Evolutionary conservation across 345 rosid species (phyloP).

Genomic region (Populus euphratica): DNA sequence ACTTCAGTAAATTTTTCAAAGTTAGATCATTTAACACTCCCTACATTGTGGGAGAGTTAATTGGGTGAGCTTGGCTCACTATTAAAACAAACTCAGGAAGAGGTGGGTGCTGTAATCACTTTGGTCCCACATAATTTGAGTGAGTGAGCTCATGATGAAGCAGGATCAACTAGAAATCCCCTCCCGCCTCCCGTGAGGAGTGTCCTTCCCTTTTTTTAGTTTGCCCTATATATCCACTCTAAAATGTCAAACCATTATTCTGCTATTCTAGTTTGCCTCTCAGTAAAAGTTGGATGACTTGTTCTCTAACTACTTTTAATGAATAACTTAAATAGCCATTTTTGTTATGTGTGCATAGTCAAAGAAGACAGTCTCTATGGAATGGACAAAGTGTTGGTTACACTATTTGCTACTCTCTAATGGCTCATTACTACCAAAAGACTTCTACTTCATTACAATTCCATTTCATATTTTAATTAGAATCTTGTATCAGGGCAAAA

Average conservation of each 20-base stretch:
- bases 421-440: background rate
- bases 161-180: background rate
- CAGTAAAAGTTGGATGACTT: background rate
- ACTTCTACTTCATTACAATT: background rate
- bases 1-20: background rate
- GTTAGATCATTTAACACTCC: background rate
- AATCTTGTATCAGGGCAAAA: background rate
- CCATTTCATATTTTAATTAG: background rate
- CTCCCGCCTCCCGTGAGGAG: no score
- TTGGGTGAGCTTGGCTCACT: background rate
- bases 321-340: background rate
- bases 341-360: background rate
- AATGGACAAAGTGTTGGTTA: background rate
- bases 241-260: background rate
- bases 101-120: background rate
- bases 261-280: background rate
- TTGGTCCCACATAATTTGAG: background rate
- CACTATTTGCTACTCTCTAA: background rate
- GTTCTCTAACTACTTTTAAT: background rate
- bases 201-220: no score
- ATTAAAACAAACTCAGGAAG: background rate
- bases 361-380: background rate
- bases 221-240: no score
- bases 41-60: background rate
- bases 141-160: background rate